These are phyloP conservation scores for Balansia obtecta DNA, from an alignment of 2,329 filamentous ascomycete genomes.

Conservation along the genomic window DNA sequence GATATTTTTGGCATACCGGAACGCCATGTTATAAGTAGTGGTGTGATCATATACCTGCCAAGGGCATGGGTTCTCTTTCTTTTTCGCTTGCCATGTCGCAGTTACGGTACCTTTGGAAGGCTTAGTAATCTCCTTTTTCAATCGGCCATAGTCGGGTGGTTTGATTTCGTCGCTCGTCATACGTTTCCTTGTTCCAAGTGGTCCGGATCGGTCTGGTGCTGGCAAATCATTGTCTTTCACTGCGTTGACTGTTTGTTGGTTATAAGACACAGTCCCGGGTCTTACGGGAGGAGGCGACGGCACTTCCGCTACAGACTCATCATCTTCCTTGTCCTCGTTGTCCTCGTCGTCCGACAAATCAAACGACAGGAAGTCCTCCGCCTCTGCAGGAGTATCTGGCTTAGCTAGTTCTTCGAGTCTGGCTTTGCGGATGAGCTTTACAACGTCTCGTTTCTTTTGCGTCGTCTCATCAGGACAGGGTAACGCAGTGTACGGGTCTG, in stretches of 20 bases:
- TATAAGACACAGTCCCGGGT: background rate
- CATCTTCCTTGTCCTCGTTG: slow-evolving; percentile 10
- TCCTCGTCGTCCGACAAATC: slow-evolving; percentile 50
- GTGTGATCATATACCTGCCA: slow-evolving; percentile 50
- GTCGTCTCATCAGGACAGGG: slow-evolving; percentile 65
- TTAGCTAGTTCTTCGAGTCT: slow-evolving; percentile 46
- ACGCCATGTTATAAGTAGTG: slow-evolving; percentile 36
- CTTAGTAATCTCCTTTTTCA: slow-evolving; percentile 39
- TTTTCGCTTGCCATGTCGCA: slow-evolving; percentile 36
- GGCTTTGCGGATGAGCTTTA: slow-evolving; percentile 84
- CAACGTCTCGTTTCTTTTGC: slow-evolving; percentile 72
- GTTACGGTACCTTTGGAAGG: slow-evolving; percentile 37
- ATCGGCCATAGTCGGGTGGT: slow-evolving; percentile 36
- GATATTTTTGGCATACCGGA: slow-evolving; percentile 37
- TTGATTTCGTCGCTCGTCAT: slow-evolving; percentile 59
- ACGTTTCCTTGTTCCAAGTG: slow-evolving; percentile 60
- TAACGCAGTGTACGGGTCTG: slow-evolving; percentile 81
- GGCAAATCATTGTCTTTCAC: slow-evolving; percentile 11
- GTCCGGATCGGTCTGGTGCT: slow-evolving; percentile 23
- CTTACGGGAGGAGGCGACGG: slow-evolving; percentile 6
- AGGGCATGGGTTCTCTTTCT: slow-evolving; percentile 38
- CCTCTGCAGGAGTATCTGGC: slow-evolving; percentile 39
- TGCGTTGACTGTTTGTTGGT: background rate
- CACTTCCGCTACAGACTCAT: slow-evolving; percentile 2
- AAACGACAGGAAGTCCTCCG: slow-evolving; percentile 84